A percentile compares a stretch with the other conserved stretches of the same genome.
phyloP scores from a whole-genome alignment of 73 alveolate species.

The Uronychia setigera region DNA sequence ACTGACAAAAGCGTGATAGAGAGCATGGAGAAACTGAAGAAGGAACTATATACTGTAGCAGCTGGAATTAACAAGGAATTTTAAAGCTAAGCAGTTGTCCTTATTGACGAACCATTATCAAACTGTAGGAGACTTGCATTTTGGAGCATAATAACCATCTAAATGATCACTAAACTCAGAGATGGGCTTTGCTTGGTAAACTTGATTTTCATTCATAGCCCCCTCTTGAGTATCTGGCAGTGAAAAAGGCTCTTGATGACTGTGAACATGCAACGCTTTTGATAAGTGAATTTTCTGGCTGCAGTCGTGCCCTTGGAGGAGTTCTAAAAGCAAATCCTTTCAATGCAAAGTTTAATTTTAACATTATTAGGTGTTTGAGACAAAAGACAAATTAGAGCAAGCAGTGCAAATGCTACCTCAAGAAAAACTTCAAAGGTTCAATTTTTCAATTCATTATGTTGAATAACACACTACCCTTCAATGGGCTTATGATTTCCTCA shows the following conservation, averaged over 20 bases:
- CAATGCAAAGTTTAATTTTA: constrained; percentile 11
- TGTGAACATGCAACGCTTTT: constrained; percentile 44
- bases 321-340: constrained; percentile 72
- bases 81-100: constrained; percentile 25
- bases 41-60: neutral
- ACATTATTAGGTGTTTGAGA: neutral
- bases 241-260: constrained; percentile 34
- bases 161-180: constrained; percentile 63
- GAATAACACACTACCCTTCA: constrained; percentile 46
- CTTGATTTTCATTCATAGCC: constrained; percentile 14
- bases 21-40: constrained; percentile 16
- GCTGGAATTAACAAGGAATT: constrained; percentile 53
- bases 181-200: constrained; percentile 74
- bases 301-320: constrained; percentile 71
- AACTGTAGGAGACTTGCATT: constrained; percentile 59
- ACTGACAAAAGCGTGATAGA: constrained; percentile 12
- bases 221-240: constrained; percentile 72
- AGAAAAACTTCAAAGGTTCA: constrained; percentile 44
- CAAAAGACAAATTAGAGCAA: constrained; percentile 59
- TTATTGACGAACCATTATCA: constrained; percentile 39
- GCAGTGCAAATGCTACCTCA: constrained; percentile 56
- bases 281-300: constrained; percentile 82
- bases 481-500: constrained; percentile 75
- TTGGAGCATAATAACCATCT: constrained; percentile 69
- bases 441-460: constrained; percentile 27